Base-by-base conservation (phyloP, 176 grass and related monocot species). In the Saccharum officinarum region DNA sequence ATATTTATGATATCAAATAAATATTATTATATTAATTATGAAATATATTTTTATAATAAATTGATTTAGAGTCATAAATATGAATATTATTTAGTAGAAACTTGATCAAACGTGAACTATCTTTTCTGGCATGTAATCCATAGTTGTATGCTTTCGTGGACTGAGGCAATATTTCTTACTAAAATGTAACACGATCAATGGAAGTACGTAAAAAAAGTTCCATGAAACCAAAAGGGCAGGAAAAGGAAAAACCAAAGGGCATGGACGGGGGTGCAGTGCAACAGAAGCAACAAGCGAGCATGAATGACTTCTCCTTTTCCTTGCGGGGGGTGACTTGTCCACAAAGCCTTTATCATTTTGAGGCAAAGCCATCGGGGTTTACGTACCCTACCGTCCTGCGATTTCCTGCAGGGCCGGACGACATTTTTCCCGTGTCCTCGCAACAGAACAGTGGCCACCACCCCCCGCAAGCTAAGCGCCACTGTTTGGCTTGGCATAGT, bases 321-420 rank as follows among this genome's bases (percentile, higher is more conserved):
- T 46, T 11, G n/a, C 28, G 20, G 20, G 40, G 50, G 76, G 18
- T 87, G 55, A 20, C 91, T 81, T 92, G 62, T 77, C 54, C 61
- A 5, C 40, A 92, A 89, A 87, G 80, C 52, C 15, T 80, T 83
- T 72, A 77, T 76, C 75, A 80, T 83, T 70, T 80, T 80, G 37
- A 72, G 74, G 83, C 36, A 74, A 88, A 16, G 22, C 22, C 7
- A 23, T 37, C 22, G 22, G n/a, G 18, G 18, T 60, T 90, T 61
- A 75, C 75, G 15, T 55, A 8, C 6, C 84, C 73, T 79, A 72
- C 67, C 67, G 47, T 26, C 55, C 6, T 41, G 45, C 57, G 80
- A 50, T 83, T 67, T 49, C 74, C 75, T 50, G 47, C 47, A 16
- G 4, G 50, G 52, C 44, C 39, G 11, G 22, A 11, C 31, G 54